Evolutionary conservation across 768 basidiomycete species (phyloP).

Genomic region (Rubroboletus pulcherrimus): DNA sequence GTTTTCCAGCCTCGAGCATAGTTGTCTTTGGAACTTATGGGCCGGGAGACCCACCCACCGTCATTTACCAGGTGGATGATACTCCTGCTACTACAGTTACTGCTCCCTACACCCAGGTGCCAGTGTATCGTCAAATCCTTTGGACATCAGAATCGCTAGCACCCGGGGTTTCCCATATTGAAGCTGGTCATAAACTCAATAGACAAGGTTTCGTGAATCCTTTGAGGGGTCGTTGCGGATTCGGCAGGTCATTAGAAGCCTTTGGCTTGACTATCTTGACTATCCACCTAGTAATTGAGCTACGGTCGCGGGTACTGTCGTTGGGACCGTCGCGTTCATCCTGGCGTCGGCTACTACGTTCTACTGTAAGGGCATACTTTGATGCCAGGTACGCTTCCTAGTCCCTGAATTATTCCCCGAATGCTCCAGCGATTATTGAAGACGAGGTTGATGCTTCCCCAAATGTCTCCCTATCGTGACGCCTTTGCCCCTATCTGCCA

Average conservation of each 20-base stretch:
- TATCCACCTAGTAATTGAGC: neutral
- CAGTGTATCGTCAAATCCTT: neutral
- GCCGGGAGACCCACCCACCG: neutral
- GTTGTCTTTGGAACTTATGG: neutral
- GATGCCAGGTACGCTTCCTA: neutral
- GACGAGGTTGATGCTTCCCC: neutral
- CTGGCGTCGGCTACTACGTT: neutral
- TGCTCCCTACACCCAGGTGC: neutral
- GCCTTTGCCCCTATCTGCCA: too few relatives aligned
- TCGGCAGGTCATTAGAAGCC: neutral
- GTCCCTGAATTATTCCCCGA: neutral
- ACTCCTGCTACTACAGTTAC: neutral
- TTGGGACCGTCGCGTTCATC: neutral
- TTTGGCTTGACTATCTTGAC: too few relatives aligned
- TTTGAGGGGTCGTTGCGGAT: neutral
- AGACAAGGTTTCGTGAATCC: too few relatives aligned
- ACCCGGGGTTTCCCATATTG: neutral
- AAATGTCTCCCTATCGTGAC: too few relatives aligned
- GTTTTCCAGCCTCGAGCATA: slow-evolving; percentile 5
- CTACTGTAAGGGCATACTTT: neutral
- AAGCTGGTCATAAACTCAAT: neutral
- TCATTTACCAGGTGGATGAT: slow-evolving; percentile 1
- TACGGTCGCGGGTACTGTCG: neutral
- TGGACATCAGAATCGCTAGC: neutral
- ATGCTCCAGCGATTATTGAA: neutral